Evolutionary conservation across 169 alveolate species (phyloP), one percentile per base, ranked within the genome.

Genomic region (Cryptosporidium andersoni): DNA sequence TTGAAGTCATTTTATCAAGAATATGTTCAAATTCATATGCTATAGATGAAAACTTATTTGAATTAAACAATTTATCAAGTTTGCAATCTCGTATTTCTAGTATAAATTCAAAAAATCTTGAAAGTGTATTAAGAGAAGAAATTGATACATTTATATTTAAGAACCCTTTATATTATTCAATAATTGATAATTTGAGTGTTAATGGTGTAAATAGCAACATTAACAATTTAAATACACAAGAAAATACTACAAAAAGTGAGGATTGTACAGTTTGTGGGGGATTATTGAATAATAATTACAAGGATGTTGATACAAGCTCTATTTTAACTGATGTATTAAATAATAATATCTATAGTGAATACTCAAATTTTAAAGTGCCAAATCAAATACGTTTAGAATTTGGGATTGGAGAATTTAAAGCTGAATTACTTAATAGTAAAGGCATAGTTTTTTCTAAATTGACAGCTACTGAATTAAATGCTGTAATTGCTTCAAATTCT

Each of bases 91-190:
- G 25, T 25, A 25, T 25, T 25, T 25, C 25, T 25, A 25, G 25
- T 25, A 25, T 25, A 25, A 25, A 25, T 25, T 25, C 25, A 25
- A 74, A 74, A 60, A 74, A 58, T 58, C 62, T 60, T 3, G 60
- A 36, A 12, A 74, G 55, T 43, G 45, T 74, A 34, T 55, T 74
- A 4, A 74, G 60, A 49, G 55, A 55, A 47, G 85, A 74, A 45
- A 74, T 74, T 40, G 85, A 74, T 60, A 74, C 55, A 51, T 74
- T 36, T 34, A 34, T 74, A n/a, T 52, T 64, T n/a, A 5, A 58
- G 11, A 74, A 74, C 45, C 85, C 85, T 2, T 51, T 74, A 3
- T 74, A 16, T 4, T 74, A 58, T 40, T 58, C 85, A 45, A 55
- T 74, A 45, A 64, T 74, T 25, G 85, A 74, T 11, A 74, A 74